These are phyloP conservation scores for Neohortaea acidophila DNA, from an alignment of 495 filamentous ascomycete species.

Conservation along the genomic window DNA sequence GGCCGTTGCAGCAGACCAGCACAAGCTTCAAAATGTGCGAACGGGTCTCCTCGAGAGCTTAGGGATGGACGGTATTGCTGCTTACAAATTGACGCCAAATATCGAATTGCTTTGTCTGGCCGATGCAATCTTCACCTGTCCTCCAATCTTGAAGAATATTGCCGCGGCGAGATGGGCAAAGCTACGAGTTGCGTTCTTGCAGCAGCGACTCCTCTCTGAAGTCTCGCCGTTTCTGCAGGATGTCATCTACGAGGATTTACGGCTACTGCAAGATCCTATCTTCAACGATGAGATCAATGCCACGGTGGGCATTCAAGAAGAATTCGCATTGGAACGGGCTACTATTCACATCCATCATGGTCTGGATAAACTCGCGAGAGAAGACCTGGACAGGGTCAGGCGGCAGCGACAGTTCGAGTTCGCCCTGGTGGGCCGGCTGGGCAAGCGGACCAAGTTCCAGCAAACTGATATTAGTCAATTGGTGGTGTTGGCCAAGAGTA, in stretches of 20 bases:
- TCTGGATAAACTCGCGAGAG: conserved; percentile 57
- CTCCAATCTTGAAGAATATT: conserved; percentile 30
- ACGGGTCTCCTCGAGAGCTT: conserved; percentile 45
- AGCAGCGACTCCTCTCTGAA: conserved; percentile 77
- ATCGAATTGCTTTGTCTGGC: conserved; percentile 71
- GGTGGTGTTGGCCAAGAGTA: conserved; percentile 75
- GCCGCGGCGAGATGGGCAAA: conserved; percentile 29
- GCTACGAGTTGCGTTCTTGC: conserved; percentile 63
- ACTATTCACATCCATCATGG: conserved; percentile 76
- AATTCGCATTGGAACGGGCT: conserved; percentile 66
- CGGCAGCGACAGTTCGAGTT: conserved; percentile 55
- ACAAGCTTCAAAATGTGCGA: conserved; percentile 26
- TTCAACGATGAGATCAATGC: conserved; percentile 7
- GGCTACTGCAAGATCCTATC: conserved; percentile 31
- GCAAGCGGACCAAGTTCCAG: conserved; percentile 88
- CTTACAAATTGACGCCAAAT: conserved; percentile 69
- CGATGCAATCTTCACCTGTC: conserved; percentile 46
- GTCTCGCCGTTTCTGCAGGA: conserved; percentile 49
- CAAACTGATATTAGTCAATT: conserved; percentile 78
- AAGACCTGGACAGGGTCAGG: conserved; percentile 53
- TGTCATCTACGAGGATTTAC: conserved; percentile 39
- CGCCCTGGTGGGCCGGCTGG: conserved; percentile 68
- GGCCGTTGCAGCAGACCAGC: conserved; percentile 11
- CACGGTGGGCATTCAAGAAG: conserved; percentile 26
- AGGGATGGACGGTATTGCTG: conserved; percentile 68